Base-by-base conservation (phyloP, 805 yeast species). In the Lachancea meyersii region DNA sequence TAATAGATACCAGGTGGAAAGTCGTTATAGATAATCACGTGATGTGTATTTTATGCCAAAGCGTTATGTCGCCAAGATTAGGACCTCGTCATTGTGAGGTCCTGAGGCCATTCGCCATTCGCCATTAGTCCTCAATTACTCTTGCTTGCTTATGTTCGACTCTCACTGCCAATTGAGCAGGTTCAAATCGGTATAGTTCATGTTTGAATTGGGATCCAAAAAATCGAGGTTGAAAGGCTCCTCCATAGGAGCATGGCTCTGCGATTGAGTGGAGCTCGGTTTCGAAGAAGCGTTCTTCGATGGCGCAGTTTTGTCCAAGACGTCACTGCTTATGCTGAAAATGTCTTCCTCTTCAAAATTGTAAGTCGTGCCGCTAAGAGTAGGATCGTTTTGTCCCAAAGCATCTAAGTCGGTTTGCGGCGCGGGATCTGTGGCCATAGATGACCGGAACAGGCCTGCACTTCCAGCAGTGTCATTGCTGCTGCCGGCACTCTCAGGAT, bases 151-250 rank as follows among this genome's bases (percentile, higher is more conserved):
- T n/a, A n/a, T n/a, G n/a, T n/a, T n/a, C n/a, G n/a, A n/a, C 14
- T 20, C 26, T 38, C 46, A 52, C 33, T 53, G 55, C 60, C 61
- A 57, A 27, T 52, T 49, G 46, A 58, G 43, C 23, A 55, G 51
- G 37, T 54, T 52, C 45, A 58, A 50, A 31, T 57, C 58, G 17
- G 45, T 45, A 32, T 54, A 55, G 22, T 41, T 41, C 44, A 41
- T 35, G 31, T 48, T 48, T 10, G 42, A 35, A 18, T 45, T 47
- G 5, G 44, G 44, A 14, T 53, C 57, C 24, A 53, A 35, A 8
- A 57, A 42, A 36, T 53, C 54, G 21, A 55, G 35, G 30, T 53
- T 48, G 40, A 48, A 52, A 3, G 44, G 40, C 26, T 41, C 40
- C 8, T 41, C 44, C 11, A 35, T 23, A 2, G 35, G 44, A 4